Conservation (phyloP, 73 alveolate species). For the Paramecium sonneborni region DNA sequence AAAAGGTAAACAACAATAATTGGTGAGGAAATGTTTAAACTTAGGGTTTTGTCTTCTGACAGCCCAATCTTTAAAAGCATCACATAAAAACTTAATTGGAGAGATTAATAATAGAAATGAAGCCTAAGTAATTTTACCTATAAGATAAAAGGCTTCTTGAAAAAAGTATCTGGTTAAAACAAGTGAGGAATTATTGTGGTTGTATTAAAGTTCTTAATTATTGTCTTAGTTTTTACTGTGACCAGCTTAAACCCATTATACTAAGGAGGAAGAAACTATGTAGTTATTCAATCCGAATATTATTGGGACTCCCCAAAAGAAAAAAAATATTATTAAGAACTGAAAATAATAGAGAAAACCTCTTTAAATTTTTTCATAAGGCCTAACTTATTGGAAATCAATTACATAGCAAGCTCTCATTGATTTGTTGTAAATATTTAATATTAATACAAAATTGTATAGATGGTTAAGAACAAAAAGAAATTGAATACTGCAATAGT, state of each 20-base stretch:
- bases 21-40: not conserved
- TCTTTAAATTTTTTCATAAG: not conserved
- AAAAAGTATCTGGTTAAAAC: not conserved
- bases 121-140: not conserved
- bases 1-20: not conserved
- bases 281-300: not conserved
- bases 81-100: slow-evolving; percentile 4
- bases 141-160: not conserved
- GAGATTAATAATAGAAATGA: not conserved
- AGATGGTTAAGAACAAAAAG: not conserved
- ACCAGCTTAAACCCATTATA: not conserved
- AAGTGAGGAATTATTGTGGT: not conserved
- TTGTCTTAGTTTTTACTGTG: not conserved
- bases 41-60: not conserved
- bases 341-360: slow-evolving; percentile 11
- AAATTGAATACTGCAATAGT: not conserved
- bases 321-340: not conserved
- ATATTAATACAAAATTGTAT: not conserved
- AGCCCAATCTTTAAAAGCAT: slow-evolving; percentile 6
- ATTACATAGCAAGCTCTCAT: not conserved
- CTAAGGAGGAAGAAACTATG: not conserved
- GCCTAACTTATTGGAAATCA: not conserved
- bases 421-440: not conserved
- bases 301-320: not conserved
- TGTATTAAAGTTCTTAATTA: not conserved